Conservation (phyloP, 306 rosid species). For the Vigna trinervia region DNA sequence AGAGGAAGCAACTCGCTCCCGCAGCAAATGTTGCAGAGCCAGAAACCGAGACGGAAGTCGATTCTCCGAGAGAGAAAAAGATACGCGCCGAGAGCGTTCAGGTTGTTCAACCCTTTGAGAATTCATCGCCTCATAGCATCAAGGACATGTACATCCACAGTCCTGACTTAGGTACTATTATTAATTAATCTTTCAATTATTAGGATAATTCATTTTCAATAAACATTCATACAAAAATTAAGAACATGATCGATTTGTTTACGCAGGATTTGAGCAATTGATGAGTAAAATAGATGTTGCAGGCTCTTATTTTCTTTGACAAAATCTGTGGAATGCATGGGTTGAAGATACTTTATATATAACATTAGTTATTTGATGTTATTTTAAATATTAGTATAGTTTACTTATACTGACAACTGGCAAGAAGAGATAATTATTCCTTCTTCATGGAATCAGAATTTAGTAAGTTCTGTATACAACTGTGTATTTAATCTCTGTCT, state of each 20-base stretch:
- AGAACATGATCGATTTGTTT: neutral
- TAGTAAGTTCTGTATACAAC: too few species aligned
- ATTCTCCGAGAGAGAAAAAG: constrained; percentile 62
- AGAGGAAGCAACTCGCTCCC: constrained; percentile 63
- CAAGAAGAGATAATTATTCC: too few species aligned
- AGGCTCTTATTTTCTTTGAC: constrained; percentile 47
- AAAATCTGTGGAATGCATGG: neutral
- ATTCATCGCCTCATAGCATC: constrained; percentile 47
- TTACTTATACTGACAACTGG: too few species aligned
- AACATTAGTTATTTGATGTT: too few species aligned
- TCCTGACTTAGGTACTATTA: constrained; percentile 53
- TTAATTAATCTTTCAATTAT: neutral
- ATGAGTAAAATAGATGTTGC: constrained; percentile 49
- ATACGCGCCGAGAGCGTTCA: constrained; percentile 44
- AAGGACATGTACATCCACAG: constrained; percentile 54
- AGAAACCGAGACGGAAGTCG: constrained; percentile 55
- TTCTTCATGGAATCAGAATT: too few species aligned
- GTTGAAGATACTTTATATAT: neutral
- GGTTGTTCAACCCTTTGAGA: constrained; percentile 41
- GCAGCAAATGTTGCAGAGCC: constrained; percentile 45
- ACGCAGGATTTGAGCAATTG: constrained; percentile 53
- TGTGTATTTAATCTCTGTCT: too few species aligned
- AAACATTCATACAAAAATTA: neutral
- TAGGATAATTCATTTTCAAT: neutral
- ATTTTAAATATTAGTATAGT: too few species aligned